phyloP scores from a whole-genome alignment of 306 rosid species.

The Dalbergia cochinchinensis region DNA sequence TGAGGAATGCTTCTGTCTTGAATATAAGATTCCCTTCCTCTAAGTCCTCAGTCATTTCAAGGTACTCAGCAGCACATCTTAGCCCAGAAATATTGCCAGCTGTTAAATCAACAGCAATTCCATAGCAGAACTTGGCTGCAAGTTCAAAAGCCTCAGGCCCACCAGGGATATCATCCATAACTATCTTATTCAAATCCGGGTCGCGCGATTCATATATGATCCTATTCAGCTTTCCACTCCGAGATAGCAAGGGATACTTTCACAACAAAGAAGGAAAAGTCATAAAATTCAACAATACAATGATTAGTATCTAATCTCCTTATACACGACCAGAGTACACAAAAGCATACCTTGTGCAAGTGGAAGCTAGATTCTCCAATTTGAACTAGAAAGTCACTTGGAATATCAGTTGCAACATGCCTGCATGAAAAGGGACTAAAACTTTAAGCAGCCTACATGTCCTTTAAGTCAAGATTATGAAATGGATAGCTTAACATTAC shows the following conservation, averaged over 20 bases:
- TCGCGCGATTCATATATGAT: slow-evolving; percentile 73
- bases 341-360: slow-evolving; percentile 78
- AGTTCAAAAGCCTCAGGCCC: slow-evolving; percentile 90
- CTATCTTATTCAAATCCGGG: slow-evolving; percentile 71
- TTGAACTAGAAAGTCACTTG: slow-evolving; percentile 85
- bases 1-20: slow-evolving; percentile 96
- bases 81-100: slow-evolving; percentile 96
- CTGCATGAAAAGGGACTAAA: slow-evolving; percentile 47
- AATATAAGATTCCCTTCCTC: slow-evolving; percentile 98
- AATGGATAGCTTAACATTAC: background rate
- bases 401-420: slow-evolving; percentile 92
- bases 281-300: slow-evolving; percentile 39
- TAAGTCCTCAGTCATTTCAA: slow-evolving; percentile 97
- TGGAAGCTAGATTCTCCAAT: slow-evolving; percentile 77
- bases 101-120: slow-evolving; percentile 90
- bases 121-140: slow-evolving; percentile 94
- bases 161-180: slow-evolving; percentile 88
- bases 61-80: slow-evolving; percentile 93
- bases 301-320: slow-evolving; percentile 11
- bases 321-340: background rate
- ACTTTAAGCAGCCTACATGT: slow-evolving; percentile 9
- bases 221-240: slow-evolving; percentile 96
- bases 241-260: slow-evolving; percentile 88
- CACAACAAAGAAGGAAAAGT: slow-evolving; percentile 41
- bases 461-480: slow-evolving; percentile 12